A percentile compares a stretch with the other conserved stretches of the same genome.
phyloP scores from a whole-genome alignment of 441 rosid species.

The Pelargonium australe region DNA sequence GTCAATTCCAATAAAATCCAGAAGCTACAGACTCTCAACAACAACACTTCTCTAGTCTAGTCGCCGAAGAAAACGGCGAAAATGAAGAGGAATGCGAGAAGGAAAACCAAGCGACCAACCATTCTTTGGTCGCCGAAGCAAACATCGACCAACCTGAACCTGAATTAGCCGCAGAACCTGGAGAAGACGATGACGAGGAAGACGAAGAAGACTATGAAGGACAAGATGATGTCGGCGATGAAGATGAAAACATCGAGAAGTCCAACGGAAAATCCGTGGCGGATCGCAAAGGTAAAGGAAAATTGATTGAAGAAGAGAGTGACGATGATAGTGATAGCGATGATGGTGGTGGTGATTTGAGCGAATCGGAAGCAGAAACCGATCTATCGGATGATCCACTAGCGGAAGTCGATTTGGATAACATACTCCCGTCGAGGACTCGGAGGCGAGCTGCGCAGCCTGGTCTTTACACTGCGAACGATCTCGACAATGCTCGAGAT shows the following conservation, averaged over 20 bases:
- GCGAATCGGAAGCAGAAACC: slow-evolving; percentile 41
- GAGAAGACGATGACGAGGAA: no score
- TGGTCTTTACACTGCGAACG: slow-evolving; percentile 46
- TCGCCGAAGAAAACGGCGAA: no score
- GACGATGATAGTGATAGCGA: slow-evolving; percentile 20
- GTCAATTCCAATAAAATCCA: slow-evolving; percentile 33
- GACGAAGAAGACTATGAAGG: no score
- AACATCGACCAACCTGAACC: no score
- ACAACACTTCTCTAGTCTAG: no score
- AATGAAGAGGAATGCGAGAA: no score
- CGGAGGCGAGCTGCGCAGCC: neutral
- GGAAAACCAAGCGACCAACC: no score
- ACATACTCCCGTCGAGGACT: slow-evolving; percentile 1
- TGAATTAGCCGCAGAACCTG: no score
- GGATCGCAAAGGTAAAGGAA: neutral
- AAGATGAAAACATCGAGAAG: neutral
- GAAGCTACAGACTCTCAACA: slow-evolving; percentile 17
- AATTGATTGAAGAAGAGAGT: slow-evolving; percentile 22
- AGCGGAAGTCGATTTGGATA: slow-evolving; percentile 84
- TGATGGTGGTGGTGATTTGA: slow-evolving; percentile 37
- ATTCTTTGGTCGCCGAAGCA: no score
- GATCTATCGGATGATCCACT: slow-evolving; percentile 83
- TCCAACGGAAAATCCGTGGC: slow-evolving; percentile 6
- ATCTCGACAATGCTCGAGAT: slow-evolving; percentile 1
- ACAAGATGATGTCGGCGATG: no score